A percentile compares a stretch with the other conserved stretches of the same genome.
These are phyloP conservation scores for Fomitopsis serialis DNA, from an alignment of 768 basidiomycete species.

Conservation along the genomic window DNA sequence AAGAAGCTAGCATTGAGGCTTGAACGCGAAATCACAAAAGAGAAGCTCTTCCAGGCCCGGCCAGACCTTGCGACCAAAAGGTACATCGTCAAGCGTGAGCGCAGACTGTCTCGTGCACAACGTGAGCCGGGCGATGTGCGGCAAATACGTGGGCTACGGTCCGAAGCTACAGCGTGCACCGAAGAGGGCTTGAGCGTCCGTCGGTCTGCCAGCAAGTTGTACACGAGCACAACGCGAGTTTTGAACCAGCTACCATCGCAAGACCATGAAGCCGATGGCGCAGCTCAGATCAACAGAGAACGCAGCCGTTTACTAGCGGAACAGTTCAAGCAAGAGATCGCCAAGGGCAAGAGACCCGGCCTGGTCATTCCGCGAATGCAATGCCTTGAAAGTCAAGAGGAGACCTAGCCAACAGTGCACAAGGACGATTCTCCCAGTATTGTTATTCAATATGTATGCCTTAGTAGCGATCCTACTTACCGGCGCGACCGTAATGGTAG, in stretches of 20 bases:
- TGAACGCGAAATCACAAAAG: slow-evolving; percentile 24
- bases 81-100: slow-evolving; percentile 40
- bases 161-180: neutral
- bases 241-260: slow-evolving; percentile 10
- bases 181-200: neutral
- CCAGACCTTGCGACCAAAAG: slow-evolving; percentile 51
- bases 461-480: too few species aligned
- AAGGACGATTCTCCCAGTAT: neutral
- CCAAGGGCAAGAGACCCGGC: slow-evolving; percentile 10
- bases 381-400: slow-evolving; percentile 15
- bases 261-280: slow-evolving; percentile 7
- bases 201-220: neutral
- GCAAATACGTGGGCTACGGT: neutral
- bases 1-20: neutral
- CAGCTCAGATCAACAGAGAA: neutral
- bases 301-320: slow-evolving; percentile 2
- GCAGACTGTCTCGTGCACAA: neutral
- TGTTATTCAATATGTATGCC: neutral
- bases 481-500: too few species aligned
- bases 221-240: neutral
- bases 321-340: slow-evolving; percentile 8
- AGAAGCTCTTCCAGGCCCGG: slow-evolving; percentile 37
- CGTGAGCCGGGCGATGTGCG: neutral
- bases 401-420: neutral
- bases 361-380: slow-evolving; percentile 12